Evolutionary conservation across 805 yeast genomes (phyloP).

Genomic region (Metschnikowia matae): DNA sequence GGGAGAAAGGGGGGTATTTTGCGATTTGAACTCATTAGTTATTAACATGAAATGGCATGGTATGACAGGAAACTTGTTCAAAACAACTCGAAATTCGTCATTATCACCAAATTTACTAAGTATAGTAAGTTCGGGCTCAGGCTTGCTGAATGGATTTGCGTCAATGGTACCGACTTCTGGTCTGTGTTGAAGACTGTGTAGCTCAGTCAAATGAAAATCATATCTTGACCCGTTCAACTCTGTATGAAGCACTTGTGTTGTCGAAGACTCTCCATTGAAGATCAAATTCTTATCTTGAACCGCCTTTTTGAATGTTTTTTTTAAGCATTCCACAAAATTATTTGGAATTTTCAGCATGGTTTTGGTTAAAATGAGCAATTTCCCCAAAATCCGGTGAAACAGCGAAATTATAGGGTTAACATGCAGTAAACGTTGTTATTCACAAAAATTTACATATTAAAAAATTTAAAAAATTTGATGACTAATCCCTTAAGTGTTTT

Average conservation of each 20-base stretch:
- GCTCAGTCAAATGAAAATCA: constrained; percentile 28
- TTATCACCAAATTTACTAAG: constrained; percentile 47
- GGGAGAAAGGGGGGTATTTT: constrained; percentile 66
- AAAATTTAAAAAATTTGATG: background rate
- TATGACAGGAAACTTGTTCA: constrained; percentile 84
- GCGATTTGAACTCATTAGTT: constrained; percentile 70
- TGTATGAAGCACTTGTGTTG: constrained; percentile 13
- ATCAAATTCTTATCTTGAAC: constrained; percentile 41
- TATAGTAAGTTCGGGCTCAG: constrained; percentile 72
- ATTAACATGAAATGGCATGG: constrained; percentile 75
- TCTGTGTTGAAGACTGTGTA: constrained; percentile 33
- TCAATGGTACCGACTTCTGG: constrained; percentile 39
- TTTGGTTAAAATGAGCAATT: background rate
- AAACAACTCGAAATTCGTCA: constrained; percentile 55
- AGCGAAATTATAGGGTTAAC: background rate
- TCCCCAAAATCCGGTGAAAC: background rate
- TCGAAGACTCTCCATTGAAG: constrained; percentile 47
- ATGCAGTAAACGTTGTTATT: background rate
- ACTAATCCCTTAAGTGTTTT: constrained; percentile 10
- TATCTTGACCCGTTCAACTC: constrained; percentile 11
- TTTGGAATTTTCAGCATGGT: constrained; percentile 26
- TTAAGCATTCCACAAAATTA: constrained; percentile 33
- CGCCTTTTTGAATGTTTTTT: constrained; percentile 47
- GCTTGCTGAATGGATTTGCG: constrained; percentile 72
- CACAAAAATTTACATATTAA: background rate